phyloP scores from a whole-genome alignment of 768 basidiomycete genomes.

The Macrolepiota dolichaula region DNA sequence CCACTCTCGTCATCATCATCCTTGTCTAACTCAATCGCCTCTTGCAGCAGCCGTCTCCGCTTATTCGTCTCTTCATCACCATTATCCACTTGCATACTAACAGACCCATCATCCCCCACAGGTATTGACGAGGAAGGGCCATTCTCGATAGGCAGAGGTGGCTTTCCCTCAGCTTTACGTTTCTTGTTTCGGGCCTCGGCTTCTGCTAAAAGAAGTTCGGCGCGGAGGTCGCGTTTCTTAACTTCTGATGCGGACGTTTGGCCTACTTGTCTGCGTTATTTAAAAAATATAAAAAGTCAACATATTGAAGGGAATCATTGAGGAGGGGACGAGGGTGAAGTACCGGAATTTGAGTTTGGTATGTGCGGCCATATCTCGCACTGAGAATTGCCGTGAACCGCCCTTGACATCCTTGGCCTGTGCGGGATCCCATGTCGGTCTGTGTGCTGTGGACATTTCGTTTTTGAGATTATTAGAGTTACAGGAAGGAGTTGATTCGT shows the following conservation, averaged over 20 bases:
- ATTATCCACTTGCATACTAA: slow-evolving; percentile 3
- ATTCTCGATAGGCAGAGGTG: slow-evolving; percentile 40
- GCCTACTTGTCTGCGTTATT: slow-evolving; percentile 67
- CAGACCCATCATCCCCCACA: not conserved
- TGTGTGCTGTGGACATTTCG: slow-evolving; percentile 84
- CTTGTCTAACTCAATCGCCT: slow-evolving; percentile 83
- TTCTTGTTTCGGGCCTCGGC: slow-evolving; percentile 87
- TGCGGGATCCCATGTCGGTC: slow-evolving; percentile 97
- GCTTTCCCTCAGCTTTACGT: slow-evolving; percentile 82
- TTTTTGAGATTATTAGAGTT: not conserved
- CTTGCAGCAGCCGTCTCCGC: slow-evolving; percentile 82
- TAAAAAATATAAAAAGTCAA: not conserved
- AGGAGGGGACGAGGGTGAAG: not conserved
- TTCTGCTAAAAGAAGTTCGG: slow-evolving; percentile 83
- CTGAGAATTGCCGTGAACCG: slow-evolving; percentile 89
- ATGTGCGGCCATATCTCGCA: slow-evolving; percentile 90
- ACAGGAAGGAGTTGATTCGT: not conserved
- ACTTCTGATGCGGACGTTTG: slow-evolving; percentile 83
- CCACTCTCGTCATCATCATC: slow-evolving; percentile 79
- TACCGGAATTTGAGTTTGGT: slow-evolving; percentile 98
- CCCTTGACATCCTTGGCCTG: slow-evolving; percentile 91
- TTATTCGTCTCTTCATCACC: slow-evolving; percentile 67
- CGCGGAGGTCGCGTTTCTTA: slow-evolving; percentile 71
- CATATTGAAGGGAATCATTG: not conserved
- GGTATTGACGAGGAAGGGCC: slow-evolving; percentile 24